phyloP scores from a whole-genome alignment of 768 basidiomycete genomes.

The Antrodiella citrinella region DNA sequence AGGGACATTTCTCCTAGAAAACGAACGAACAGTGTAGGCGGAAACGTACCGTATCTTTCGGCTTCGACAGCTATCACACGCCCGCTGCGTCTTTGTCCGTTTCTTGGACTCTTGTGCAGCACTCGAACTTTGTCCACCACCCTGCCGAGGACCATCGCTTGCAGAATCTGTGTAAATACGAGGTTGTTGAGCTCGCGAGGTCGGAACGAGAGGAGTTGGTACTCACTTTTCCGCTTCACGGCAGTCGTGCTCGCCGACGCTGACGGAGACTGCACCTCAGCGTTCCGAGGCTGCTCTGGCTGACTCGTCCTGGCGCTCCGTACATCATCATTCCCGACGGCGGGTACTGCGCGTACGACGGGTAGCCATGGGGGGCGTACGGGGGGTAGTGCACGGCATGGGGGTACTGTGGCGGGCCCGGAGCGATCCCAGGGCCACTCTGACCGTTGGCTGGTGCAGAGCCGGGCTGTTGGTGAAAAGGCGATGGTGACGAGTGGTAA shows the following conservation, averaged over 20 bases:
- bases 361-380: conserved; percentile 38
- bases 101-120: conserved; percentile 57
- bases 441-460: conserved; percentile 30
- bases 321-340: conserved; percentile 62
- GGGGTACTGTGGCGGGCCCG: conserved; percentile 35
- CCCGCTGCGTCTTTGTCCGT: conserved; percentile 86
- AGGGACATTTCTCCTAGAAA: background rate
- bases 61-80: conserved; percentile 85
- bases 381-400: conserved; percentile 51
- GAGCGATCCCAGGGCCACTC: conserved; percentile 31
- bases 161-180: conserved; percentile 27
- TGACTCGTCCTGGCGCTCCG: conserved; percentile 32
- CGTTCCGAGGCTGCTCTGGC: conserved; percentile 26
- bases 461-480: conserved; percentile 28
- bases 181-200: conserved; percentile 45
- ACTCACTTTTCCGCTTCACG: conserved; percentile 59
- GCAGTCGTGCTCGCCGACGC: conserved; percentile 19
- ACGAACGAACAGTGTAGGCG: conserved; percentile 1
- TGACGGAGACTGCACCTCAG: conserved; percentile 26
- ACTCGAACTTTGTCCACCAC: conserved; percentile 9
- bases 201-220: conserved; percentile 1
- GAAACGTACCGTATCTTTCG: conserved; percentile 71
- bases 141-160: conserved; percentile 29
- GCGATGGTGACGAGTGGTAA: conserved; percentile 32
- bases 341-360: conserved; percentile 49